Evolutionary conservation across 2,329 filamentous ascomycete genomes (phyloP).

Genomic region (Claviceps sp.): DNA sequence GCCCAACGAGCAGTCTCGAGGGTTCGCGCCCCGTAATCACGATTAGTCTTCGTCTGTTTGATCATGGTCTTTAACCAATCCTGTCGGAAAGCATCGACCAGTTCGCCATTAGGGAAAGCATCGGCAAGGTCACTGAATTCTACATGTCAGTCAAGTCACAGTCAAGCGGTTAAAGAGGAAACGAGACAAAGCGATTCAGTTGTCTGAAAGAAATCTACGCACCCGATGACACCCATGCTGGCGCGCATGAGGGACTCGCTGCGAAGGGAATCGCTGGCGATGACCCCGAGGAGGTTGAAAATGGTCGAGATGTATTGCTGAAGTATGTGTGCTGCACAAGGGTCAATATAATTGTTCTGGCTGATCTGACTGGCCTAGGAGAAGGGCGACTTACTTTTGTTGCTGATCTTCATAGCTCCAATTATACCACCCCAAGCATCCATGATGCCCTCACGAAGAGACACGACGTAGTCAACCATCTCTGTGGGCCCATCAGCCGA

Average conservation of each 20-base stretch:
- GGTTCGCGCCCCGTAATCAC: constrained; percentile 73
- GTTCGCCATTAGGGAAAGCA: constrained; percentile 81
- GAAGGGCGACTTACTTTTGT: constrained; percentile 49
- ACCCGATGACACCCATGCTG: constrained; percentile 97
- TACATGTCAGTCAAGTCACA: constrained; percentile 7
- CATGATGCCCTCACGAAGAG: constrained; percentile 93
- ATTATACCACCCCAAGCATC: constrained; percentile 98
- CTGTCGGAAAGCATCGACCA: constrained; percentile 70
- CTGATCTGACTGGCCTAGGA: too few species aligned
- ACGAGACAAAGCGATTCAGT: neutral
- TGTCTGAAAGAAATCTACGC: constrained; percentile 22
- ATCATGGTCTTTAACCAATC: constrained; percentile 86
- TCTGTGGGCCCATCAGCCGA: constrained; percentile 75
- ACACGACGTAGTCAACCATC: constrained; percentile 94
- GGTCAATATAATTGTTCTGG: neutral
- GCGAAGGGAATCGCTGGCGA: constrained; percentile 72
- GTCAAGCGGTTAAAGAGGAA: neutral
- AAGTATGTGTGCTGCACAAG: constrained; percentile 47
- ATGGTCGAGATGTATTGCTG: constrained; percentile 72
- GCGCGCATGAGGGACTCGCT: constrained; percentile 86
- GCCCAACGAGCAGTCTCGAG: constrained; percentile 95
- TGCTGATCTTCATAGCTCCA: constrained; percentile 75
- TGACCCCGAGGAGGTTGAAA: constrained; percentile 71
- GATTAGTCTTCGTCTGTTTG: constrained; percentile 80
- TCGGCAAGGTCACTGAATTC: constrained; percentile 71